phyloP scores from a whole-genome alignment of 345 rosid genomes.

The Moringa oleifera region DNA sequence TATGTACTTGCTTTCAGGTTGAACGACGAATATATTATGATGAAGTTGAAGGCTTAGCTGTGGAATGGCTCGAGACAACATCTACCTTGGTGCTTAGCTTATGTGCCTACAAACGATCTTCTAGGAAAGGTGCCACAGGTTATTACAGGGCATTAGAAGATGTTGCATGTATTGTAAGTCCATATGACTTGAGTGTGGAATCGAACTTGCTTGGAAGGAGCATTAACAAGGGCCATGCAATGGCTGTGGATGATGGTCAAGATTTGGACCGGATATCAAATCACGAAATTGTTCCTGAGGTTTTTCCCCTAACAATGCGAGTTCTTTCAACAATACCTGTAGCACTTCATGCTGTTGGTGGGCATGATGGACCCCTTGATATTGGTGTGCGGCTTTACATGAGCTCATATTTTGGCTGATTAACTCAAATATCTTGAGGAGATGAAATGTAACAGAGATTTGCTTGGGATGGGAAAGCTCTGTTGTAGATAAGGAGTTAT shows the following conservation, averaged over 20 bases:
- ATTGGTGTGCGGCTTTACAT: conserved; percentile 63
- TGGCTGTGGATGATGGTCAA: neutral
- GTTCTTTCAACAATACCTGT: conserved; percentile 78
- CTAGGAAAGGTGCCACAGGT: conserved; percentile 37
- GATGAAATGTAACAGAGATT: conserved; percentile 10
- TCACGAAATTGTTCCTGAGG: conserved; percentile 39
- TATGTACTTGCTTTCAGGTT: conserved; percentile 34
- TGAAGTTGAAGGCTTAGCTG: conserved; percentile 65
- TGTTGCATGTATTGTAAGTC: conserved; percentile 48
- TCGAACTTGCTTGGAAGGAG: conserved; percentile 5
- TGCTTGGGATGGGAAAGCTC: conserved; percentile 13
- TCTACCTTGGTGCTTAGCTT: conserved; percentile 66
- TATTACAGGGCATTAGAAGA: conserved; percentile 45
- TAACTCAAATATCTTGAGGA: conserved; percentile 13
- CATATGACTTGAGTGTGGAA: conserved; percentile 35
- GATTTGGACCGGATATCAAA: conserved; percentile 12
- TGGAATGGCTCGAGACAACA: conserved; percentile 77
- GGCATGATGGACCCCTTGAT: conserved; percentile 73
- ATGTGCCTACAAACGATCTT: conserved; percentile 31
- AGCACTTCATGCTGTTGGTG: conserved; percentile 75
- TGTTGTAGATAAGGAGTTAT: conserved; percentile 28
- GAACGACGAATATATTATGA: conserved; percentile 79
- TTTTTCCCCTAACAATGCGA: conserved; percentile 61
- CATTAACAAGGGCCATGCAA: conserved; percentile 5
- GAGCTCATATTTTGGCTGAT: conserved; percentile 63